These are phyloP conservation scores for Serendipita sp. DNA, from an alignment of 768 basidiomycete genomes.

Conservation along the genomic window DNA sequence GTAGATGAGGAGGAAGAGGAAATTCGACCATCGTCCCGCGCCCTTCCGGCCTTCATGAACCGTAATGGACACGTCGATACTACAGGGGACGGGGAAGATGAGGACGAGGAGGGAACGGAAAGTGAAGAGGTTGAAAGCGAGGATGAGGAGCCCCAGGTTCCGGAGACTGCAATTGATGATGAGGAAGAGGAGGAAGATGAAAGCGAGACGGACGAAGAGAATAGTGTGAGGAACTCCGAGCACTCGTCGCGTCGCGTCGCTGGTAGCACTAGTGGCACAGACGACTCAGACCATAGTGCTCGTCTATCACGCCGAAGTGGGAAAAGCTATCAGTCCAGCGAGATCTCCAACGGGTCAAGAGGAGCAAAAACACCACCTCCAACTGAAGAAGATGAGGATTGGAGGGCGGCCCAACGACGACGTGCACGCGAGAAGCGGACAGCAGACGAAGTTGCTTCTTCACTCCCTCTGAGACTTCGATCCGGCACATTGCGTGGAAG, in stretches of 20 bases:
- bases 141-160: neutral
- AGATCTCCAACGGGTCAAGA: neutral
- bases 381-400: conserved; percentile 3
- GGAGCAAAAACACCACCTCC: neutral
- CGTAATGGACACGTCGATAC: neutral
- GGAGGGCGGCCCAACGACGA: neutral
- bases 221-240: neutral
- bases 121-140: neutral
- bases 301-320: neutral
- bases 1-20: neutral
- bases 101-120: neutral
- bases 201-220: neutral
- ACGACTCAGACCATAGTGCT: neutral
- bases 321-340: neutral
- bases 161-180: neutral
- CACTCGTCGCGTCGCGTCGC: neutral
- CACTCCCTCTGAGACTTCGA: neutral
- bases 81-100: neutral
- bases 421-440: neutral
- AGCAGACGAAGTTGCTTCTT: neutral
- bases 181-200: neutral
- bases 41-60: neutral
- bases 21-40: neutral
- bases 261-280: neutral
- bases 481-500: neutral